These are phyloP conservation scores for Obba rivulosa DNA, from an alignment of 768 basidiomycete species.

Conservation along the genomic window DNA sequence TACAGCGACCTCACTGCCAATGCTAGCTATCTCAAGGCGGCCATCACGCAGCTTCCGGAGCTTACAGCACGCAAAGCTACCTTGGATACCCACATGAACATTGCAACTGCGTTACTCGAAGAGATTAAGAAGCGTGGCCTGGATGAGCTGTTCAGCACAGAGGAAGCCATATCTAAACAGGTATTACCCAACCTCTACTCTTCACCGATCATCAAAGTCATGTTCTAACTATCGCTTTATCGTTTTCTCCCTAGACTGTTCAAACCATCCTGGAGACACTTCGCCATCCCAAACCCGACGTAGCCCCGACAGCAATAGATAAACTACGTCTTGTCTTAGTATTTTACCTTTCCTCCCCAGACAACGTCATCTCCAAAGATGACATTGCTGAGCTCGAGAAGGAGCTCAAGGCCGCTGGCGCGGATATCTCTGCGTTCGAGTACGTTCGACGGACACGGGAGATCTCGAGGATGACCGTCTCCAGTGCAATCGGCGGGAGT, in stretches of 20 bases:
- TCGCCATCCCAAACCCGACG: slow-evolving; percentile 63
- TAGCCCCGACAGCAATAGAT: slow-evolving; percentile 67
- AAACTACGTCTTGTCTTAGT: slow-evolving; percentile 93
- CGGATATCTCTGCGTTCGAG: slow-evolving; percentile 78
- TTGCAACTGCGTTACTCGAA: slow-evolving; percentile 90
- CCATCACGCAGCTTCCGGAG: slow-evolving; percentile 95
- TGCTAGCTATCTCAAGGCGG: slow-evolving; percentile 91
- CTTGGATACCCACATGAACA: slow-evolving; percentile 98
- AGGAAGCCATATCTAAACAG: slow-evolving; percentile 87
- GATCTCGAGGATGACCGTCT: slow-evolving; percentile 86
- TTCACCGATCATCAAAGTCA: not conserved
- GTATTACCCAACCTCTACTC: slow-evolving; percentile 32
- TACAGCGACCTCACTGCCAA: slow-evolving; percentile 84
- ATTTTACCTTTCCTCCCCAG: slow-evolving; percentile 86
- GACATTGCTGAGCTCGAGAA: slow-evolving; percentile 85
- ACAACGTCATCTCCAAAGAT: slow-evolving; percentile 78
- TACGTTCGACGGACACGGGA: slow-evolving; percentile 91
- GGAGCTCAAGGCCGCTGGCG: slow-evolving; percentile 78
- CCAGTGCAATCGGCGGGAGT: slow-evolving; percentile 52
- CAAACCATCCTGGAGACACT: slow-evolving; percentile 81
- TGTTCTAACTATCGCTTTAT: not conserved
- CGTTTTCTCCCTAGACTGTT: slow-evolving; percentile 47
- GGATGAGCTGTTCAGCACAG: slow-evolving; percentile 95
- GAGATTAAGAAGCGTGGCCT: slow-evolving; percentile 93
- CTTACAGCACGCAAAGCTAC: slow-evolving; percentile 95